These are phyloP conservation scores for Tolypocladium ophioglossoides DNA, from an alignment of 2,329 filamentous ascomycete species.

Conservation along the genomic window DNA sequence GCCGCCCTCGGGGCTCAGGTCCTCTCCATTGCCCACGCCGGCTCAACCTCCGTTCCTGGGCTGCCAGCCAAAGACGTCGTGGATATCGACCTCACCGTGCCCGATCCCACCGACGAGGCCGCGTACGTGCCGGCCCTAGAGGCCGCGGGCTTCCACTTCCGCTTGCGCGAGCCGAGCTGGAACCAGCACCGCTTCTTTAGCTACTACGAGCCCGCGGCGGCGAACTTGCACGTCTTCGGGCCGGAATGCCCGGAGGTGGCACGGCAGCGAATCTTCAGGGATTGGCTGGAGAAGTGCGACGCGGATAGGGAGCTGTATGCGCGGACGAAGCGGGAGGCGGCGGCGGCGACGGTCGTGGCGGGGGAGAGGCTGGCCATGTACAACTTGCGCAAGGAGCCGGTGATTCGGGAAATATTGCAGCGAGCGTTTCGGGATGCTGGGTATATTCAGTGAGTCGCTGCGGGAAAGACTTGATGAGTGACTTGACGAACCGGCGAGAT, in stretches of 20 bases:
- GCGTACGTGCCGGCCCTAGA: constrained; percentile 33
- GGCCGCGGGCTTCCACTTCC: constrained; percentile 32
- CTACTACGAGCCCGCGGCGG: constrained; percentile 20
- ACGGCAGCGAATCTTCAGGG: constrained; percentile 30
- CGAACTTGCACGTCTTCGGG: constrained; percentile 39
- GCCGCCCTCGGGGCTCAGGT: constrained; percentile 22
- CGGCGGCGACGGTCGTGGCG: constrained; percentile 12
- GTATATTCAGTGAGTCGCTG: neutral
- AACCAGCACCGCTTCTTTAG: constrained; percentile 37
- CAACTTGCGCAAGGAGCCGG: constrained; percentile 26
- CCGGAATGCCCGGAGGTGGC: constrained; percentile 27
- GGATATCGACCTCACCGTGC: constrained; percentile 38
- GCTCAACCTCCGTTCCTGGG: constrained; percentile 38
- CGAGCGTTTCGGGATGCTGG: constrained; percentile 9
- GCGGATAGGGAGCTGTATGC: constrained; percentile 30
- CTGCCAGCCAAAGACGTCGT: constrained; percentile 41
- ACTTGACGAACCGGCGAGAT: no score
- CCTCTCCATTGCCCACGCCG: constrained; percentile 32
- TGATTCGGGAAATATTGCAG: constrained; percentile 24
- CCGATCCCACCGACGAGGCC: constrained; percentile 26
- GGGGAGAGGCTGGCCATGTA: constrained; percentile 27
- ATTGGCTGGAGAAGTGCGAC: constrained; percentile 25
- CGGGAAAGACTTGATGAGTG: no score
- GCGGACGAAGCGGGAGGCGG: constrained; percentile 24
- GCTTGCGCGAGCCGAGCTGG: constrained; percentile 34